Base-by-base conservation (phyloP, 2,329 filamentous ascomycete genomes). In the Fusarium sp. region DNA sequence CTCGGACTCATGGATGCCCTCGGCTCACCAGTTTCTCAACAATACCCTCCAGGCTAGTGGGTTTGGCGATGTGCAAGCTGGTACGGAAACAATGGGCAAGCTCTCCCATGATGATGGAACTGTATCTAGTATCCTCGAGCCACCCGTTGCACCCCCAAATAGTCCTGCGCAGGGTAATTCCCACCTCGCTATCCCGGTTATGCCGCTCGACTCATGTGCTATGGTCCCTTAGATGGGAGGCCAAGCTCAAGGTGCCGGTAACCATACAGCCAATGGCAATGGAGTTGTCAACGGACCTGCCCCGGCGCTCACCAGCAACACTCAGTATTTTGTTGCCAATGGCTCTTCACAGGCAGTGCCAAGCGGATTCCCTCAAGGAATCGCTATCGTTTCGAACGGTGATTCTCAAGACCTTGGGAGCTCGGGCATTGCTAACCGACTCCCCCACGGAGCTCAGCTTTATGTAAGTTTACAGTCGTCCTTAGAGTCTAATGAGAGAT, bases 191-290 rank as follows among this genome's bases (percentile, higher is more conserved):
- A 53, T 37, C 14, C n/a, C 37, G 11, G 8, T 27, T 23, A 53
- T 45, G 55, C n/a, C 55, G 27, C 47, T 46, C 20, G 11, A 23
- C 42, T 30, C 53, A 34, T 34, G 41, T 50, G 49, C 63, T 57
- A 25, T 51, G 65, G 59, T 43, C 13, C 74, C 72, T 72, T 75
- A 75, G 73, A 63, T 71, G 65, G 74, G 74, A 48, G 69, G 55
- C 37, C 72, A 72, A 57, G 59, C 53, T 42, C 57, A 63, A 43
- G 32, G 48, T 41, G 49, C 34, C 40, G 57, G 45, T 7, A 25
- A 45, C 37, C 18, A 30, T 18, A 53, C 55, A 45, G 18, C 32
- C 18, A 25, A 45, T 40, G 55, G 41, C 30, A 50, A 54, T 21
- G 16, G 34, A 12, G 23, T 10, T 18, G 12, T n/a, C 20, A 63